Evolutionary conservation across 208 protist genomes (phyloP).

Genomic region (Trypanosoma avium): DNA sequence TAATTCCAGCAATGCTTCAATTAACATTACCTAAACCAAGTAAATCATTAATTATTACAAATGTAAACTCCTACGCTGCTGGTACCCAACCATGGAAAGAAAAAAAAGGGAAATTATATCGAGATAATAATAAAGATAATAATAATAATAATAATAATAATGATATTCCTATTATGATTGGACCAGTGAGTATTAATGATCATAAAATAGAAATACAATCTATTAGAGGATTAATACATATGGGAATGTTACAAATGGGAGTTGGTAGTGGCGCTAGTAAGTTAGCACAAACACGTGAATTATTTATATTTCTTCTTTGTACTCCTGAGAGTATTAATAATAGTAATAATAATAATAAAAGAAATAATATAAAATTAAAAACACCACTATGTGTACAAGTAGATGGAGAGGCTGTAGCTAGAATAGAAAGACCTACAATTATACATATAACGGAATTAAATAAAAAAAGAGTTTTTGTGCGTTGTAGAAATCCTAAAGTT

Average conservation of each 20-base stretch:
- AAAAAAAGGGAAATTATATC: slow-evolving; percentile 5
- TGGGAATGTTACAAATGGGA: slow-evolving; percentile 52
- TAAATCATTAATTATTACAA: slow-evolving; percentile 75
- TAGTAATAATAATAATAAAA: slow-evolving; percentile 29
- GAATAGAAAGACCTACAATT: slow-evolving; percentile 58
- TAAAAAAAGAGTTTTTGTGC: slow-evolving; percentile 40
- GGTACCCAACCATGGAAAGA: slow-evolving; percentile 65
- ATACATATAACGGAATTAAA: slow-evolving; percentile 39
- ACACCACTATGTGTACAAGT: slow-evolving; percentile 64
- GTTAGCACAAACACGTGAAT: slow-evolving; percentile 63
- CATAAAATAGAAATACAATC: slow-evolving; percentile 74
- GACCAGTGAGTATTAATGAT: slow-evolving; percentile 72
- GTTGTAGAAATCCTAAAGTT: slow-evolving; percentile 61
- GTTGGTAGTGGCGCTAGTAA: slow-evolving; percentile 44
- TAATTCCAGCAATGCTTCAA: slow-evolving; percentile 11
- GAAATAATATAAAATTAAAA: slow-evolving; percentile 22
- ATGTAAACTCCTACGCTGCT: slow-evolving; percentile 77
- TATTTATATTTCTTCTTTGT: slow-evolving; percentile 77
- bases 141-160: too few species aligned
- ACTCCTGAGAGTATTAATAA: slow-evolving; percentile 59
- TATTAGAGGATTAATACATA: slow-evolving; percentile 70
- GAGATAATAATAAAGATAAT: too few species aligned
- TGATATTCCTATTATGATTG: slow-evolving; percentile 15
- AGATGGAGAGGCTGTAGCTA: slow-evolving; percentile 70
- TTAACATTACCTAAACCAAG: slow-evolving; percentile 49